Conservation (phyloP, 129 eudicot genomes). For the Pseudognaphalium luteoalbum region DNA sequence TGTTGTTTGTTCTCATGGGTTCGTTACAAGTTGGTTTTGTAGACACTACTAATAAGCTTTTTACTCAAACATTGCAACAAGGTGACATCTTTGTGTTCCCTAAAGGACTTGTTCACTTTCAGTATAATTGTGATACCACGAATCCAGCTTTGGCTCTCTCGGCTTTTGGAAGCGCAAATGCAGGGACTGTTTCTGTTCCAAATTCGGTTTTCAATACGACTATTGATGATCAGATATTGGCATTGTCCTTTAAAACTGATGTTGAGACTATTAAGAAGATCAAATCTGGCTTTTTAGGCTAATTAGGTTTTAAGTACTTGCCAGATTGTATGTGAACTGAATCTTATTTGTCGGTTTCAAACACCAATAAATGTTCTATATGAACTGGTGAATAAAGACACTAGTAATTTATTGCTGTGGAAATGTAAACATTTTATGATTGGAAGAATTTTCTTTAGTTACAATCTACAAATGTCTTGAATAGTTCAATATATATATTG, state of each 20-base stretch:
- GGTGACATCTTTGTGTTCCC: conserved; percentile 32
- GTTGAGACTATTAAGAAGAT: conserved; percentile 26
- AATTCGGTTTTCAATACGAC: conserved; percentile 20
- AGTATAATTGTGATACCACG: conserved; percentile 12
- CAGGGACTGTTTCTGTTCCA: conserved; percentile 16
- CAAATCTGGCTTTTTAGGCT: conserved; percentile 21
- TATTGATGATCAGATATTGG: conserved; percentile 27
- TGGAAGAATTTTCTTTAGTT: no score
- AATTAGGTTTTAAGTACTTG: not conserved
- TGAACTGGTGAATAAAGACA: not conserved
- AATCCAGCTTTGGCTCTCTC: conserved; percentile 26
- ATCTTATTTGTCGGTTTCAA: not conserved
- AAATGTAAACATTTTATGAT: not conserved
- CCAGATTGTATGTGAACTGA: not conserved
- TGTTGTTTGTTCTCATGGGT: conserved; percentile 34
- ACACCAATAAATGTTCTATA: not conserved
- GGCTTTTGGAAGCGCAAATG: conserved; percentile 13
- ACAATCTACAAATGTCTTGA: not conserved
- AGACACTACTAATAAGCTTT: conserved; percentile 27
- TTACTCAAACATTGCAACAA: conserved; percentile 27
- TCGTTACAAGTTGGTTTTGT: conserved; percentile 30
- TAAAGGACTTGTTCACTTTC: conserved; percentile 26
- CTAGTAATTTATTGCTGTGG: no score
- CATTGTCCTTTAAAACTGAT: conserved; percentile 20
- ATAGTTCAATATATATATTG: no score